Conservation (phyloP, 495 filamentous ascomycete genomes). For the Eremomyces bilateralis region DNA sequence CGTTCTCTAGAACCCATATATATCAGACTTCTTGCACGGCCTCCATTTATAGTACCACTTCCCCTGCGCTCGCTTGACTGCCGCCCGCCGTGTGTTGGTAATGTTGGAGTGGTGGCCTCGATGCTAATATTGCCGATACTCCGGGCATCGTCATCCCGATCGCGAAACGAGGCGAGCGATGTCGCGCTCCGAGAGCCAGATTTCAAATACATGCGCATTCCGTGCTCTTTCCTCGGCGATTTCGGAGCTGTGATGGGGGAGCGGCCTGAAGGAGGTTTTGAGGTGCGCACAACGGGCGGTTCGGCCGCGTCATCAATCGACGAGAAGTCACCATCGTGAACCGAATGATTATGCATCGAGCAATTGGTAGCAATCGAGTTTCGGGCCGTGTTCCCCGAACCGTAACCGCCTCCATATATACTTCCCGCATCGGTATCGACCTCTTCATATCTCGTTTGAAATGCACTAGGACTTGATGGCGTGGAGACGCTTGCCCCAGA, state of each 20-base stretch:
- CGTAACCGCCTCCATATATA: too few relatives aligned
- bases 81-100: too few relatives aligned
- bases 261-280: conserved; percentile 55
- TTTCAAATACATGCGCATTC: conserved; percentile 2
- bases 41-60: too few relatives aligned
- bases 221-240: conserved; percentile 13
- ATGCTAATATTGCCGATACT: conserved; percentile 5
- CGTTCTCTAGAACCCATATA: conserved; percentile 18
- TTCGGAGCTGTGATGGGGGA: conserved; percentile 40
- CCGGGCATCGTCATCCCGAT: conserved; percentile 4
- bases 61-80: too few relatives aligned
- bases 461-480: too few relatives aligned
- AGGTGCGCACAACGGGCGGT: conserved; percentile 66
- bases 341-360: conserved; percentile 27
- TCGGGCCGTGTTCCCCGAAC: too few relatives aligned
- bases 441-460: too few relatives aligned
- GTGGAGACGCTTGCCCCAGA: too few relatives aligned
- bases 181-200: conserved; percentile 1
- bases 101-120: conserved; percentile 12
- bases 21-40: too few relatives aligned
- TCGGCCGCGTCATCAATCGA: conserved; percentile 55
- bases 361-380: too few relatives aligned
- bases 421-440: too few relatives aligned
- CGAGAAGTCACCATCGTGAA: conserved; percentile 24
- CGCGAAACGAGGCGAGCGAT: conserved; percentile 1